phyloP scores from a whole-genome alignment of 2,329 filamentous ascomycete genomes.

The Chrysoporthe cubensis region DNA sequence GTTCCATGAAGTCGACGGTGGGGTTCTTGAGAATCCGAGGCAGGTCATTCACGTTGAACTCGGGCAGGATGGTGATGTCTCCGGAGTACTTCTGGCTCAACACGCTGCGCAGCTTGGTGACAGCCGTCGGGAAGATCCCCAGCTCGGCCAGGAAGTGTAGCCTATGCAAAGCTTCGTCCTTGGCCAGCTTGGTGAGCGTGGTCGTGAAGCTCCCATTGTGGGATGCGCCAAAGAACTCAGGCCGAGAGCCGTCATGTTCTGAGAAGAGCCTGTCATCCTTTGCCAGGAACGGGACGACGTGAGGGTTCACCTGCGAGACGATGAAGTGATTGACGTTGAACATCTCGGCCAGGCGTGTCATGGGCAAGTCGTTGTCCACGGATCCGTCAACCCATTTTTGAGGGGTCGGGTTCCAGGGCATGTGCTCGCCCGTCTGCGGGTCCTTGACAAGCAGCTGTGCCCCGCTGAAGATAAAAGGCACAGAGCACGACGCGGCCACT shows the following conservation, averaged over 20 bases:
- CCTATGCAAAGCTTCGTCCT: conserved; percentile 78
- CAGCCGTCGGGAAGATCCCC: conserved; percentile 76
- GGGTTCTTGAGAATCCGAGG: conserved; percentile 82
- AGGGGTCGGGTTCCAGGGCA: conserved; percentile 83
- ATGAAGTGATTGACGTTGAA: conserved; percentile 99
- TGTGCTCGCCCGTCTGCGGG: conserved; percentile 74
- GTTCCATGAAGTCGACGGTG: conserved; percentile 81
- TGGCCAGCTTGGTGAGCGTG: conserved; percentile 72
- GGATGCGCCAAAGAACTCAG: conserved; percentile 46
- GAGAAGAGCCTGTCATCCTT: conserved; percentile 68
- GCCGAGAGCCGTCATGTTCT: conserved; percentile 33
- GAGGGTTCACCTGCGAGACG: conserved; percentile 94
- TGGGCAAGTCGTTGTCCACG: conserved; percentile 91
- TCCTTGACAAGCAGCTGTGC: conserved; percentile 84
- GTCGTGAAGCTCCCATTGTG: conserved; percentile 17
- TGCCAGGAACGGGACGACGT: conserved; percentile 83
- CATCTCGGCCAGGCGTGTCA: conserved; percentile 88
- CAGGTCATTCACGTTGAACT: conserved; percentile 74
- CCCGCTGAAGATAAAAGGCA: conserved; percentile 83
- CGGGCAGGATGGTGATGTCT: conserved; percentile 91
- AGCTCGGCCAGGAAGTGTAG: conserved; percentile 81
- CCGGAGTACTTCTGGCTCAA: conserved; percentile 91
- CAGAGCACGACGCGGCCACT: conserved; percentile 93
- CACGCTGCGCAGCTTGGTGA: conserved; percentile 79
- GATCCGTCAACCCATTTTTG: conserved; percentile 93